These are phyloP conservation scores for Mortierella polycephala DNA, from an alignment of 371 early-diverging fungal species.

Conservation along the genomic window DNA sequence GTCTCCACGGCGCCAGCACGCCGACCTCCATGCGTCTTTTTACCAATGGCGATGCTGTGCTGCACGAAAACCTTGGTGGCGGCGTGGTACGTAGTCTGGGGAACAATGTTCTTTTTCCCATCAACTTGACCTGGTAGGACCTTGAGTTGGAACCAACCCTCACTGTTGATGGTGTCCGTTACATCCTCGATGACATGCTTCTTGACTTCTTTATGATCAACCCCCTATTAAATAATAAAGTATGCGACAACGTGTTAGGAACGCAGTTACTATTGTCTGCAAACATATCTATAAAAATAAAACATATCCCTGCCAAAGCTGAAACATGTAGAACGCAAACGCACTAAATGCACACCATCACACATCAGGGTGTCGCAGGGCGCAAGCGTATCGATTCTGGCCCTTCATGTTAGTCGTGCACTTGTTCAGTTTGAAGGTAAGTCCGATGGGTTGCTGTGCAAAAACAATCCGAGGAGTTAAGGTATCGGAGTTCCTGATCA, in stretches of 20 bases:
- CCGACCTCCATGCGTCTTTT: constrained; percentile 14
- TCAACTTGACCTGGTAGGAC: too few relatives aligned
- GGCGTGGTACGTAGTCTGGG: constrained; percentile 1
- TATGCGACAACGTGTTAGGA: too few relatives aligned
- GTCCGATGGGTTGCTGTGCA: too few relatives aligned
- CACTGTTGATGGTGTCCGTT: too few relatives aligned
- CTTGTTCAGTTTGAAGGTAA: too few relatives aligned
- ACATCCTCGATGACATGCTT: too few relatives aligned
- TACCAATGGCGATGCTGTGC: background rate
- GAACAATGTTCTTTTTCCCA: background rate
- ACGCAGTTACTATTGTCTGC: too few relatives aligned
- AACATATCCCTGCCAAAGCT: constrained; percentile 27
- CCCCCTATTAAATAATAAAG: too few relatives aligned
- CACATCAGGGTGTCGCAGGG: constrained; percentile 19
- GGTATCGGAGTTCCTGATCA: too few relatives aligned
- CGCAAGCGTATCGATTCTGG: constrained; percentile 10
- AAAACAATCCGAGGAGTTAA: too few relatives aligned
- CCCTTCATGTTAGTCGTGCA: constrained; percentile 9
- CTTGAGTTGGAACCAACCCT: too few relatives aligned
- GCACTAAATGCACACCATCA: constrained; percentile 20
- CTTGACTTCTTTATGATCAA: too few relatives aligned
- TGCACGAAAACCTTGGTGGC: background rate
- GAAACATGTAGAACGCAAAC: constrained; percentile 23
- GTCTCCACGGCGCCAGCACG: constrained; percentile 17
- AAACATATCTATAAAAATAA: background rate